phyloP scores from a whole-genome alignment of 495 filamentous ascomycete species.

The Penicillium bialowiezense region DNA sequence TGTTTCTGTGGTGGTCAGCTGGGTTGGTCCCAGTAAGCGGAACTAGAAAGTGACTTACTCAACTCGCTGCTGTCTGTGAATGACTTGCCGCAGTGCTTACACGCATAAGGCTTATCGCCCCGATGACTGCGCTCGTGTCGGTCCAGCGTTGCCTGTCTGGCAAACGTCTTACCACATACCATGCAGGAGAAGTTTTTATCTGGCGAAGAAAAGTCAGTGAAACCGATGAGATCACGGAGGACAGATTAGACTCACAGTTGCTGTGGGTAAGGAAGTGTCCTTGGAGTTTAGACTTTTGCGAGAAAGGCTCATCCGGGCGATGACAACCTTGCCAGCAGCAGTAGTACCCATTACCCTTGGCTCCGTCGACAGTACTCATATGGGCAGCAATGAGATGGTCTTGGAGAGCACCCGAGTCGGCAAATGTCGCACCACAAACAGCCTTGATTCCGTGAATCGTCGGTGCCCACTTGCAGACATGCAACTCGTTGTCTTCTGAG shows the following conservation, averaged over 20 bases:
- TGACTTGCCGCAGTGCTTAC: conserved; percentile 42
- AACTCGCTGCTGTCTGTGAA: conserved; percentile 51
- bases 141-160: conserved; percentile 45
- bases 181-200: conserved; percentile 47
- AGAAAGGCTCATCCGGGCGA: conserved; percentile 46
- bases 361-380: conserved; percentile 40
- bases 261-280: conserved; percentile 49
- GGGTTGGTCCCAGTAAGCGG: background rate
- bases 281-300: conserved; percentile 50
- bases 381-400: conserved; percentile 41
- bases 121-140: conserved; percentile 54
- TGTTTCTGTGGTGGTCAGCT: conserved; percentile 39
- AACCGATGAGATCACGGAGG: background rate
- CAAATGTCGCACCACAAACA: conserved; percentile 35
- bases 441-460: conserved; percentile 27
- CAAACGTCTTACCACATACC: conserved; percentile 47
- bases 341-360: conserved; percentile 48
- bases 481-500: conserved; percentile 30
- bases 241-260: conserved; percentile 34
- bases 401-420: conserved; percentile 37
- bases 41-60: conserved; percentile 33
- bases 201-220: conserved; percentile 14
- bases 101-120: conserved; percentile 49
- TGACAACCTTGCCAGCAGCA: conserved; percentile 48
- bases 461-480: conserved; percentile 39